phyloP scores from a whole-genome alignment of 306 rosid genomes.

The Trifolium pratense region DNA sequence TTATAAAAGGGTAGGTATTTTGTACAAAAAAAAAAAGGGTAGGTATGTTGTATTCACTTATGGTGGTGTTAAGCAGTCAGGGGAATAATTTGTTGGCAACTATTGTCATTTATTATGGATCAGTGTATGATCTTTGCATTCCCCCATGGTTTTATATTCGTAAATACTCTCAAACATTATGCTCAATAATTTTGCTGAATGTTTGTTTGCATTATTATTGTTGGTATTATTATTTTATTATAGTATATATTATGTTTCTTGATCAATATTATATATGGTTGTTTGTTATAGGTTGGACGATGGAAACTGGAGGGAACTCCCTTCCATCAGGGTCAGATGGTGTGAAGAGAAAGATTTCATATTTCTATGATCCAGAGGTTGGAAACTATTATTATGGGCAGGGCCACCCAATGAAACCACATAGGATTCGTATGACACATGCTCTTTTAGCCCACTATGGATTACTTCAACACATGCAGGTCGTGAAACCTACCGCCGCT shows the following conservation, averaged over 20 bases:
- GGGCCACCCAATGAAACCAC: conserved; percentile 63
- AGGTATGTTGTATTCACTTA: not conserved
- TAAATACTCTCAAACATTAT: conserved; percentile 2
- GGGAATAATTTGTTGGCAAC: conserved; percentile 19
- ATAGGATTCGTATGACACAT: conserved; percentile 58
- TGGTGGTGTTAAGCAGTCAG: conserved; percentile 3
- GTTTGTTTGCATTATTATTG: conserved; percentile 2
- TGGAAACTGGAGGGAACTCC: conserved; percentile 59
- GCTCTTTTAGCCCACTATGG: conserved; percentile 62
- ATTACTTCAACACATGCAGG: conserved; percentile 61
- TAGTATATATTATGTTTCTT: not conserved
- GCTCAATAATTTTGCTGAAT: not conserved
- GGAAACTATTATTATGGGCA: conserved; percentile 64
- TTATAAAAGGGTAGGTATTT: not conserved
- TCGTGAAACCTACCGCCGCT: conserved; percentile 54
- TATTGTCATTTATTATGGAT: conserved; percentile 13
- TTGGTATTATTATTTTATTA: no score
- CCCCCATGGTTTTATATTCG: not conserved
- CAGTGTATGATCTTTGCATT: conserved; percentile 16
- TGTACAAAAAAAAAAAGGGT: no score
- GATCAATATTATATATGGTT: conserved; percentile 28
- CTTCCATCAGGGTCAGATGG: conserved; percentile 59
- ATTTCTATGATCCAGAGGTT: conserved; percentile 61
- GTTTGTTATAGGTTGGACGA: conserved; percentile 36
- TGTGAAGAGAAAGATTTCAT: conserved; percentile 55